These are phyloP conservation scores for Nepenthes alata DNA, from an alignment of 179 eudicot genomes.

Conservation along the genomic window DNA sequence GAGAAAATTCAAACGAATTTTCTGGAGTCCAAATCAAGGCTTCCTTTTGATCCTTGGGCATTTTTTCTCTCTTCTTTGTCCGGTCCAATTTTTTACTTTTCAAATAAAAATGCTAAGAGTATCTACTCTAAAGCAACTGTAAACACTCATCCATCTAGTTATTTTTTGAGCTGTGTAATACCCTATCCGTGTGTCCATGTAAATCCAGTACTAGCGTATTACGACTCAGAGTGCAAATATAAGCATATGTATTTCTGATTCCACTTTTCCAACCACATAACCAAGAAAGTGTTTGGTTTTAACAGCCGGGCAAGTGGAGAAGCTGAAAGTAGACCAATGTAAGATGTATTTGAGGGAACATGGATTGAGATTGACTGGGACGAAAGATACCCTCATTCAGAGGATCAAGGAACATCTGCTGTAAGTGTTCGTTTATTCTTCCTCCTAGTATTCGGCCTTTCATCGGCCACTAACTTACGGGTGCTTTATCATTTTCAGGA, in stretches of 20 bases:
- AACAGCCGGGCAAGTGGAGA: conserved; percentile 55
- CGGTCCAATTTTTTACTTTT: too few species aligned
- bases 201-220: not conserved
- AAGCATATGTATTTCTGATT: not conserved
- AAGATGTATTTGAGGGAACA: conserved; percentile 68
- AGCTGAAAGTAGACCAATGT: conserved; percentile 71
- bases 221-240: not conserved
- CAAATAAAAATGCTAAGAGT: too few species aligned
- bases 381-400: conserved; percentile 42
- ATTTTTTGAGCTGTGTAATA: too few species aligned
- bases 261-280: not conserved
- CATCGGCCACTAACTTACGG: not conserved
- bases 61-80: too few species aligned
- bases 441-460: not conserved
- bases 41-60: too few species aligned
- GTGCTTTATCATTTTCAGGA: conserved; percentile 21
- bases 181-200: too few species aligned
- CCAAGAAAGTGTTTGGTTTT: conserved; percentile 3
- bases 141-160: too few species aligned
- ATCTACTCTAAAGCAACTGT: too few species aligned
- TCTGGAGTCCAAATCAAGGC: too few species aligned
- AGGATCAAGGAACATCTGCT: conserved; percentile 63
- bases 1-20: too few species aligned
- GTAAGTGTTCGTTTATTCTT: conserved; percentile 20
- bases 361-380: conserved; percentile 65